These are phyloP conservation scores for Glutinoglossum americanum DNA, from an alignment of 495 filamentous ascomycete genomes.

Conservation along the genomic window DNA sequence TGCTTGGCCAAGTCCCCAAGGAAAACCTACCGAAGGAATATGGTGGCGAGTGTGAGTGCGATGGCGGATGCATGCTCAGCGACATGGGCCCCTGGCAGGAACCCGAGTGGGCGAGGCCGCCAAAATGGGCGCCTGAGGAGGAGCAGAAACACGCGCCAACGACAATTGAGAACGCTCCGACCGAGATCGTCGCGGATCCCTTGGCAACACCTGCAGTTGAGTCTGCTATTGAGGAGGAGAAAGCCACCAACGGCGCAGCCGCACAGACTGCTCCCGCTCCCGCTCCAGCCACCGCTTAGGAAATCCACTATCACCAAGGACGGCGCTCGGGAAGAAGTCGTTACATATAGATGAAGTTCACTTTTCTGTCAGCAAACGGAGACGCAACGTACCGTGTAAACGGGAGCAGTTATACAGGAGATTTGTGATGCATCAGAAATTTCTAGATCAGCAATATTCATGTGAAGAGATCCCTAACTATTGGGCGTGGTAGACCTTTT, in stretches of 20 bases:
- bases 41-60: slow-evolving; percentile 65
- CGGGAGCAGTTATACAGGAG: too few relatives aligned
- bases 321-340: too few relatives aligned
- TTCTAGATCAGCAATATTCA: too few relatives aligned
- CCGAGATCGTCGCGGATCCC: neutral
- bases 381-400: too few relatives aligned
- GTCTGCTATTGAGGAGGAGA: neutral
- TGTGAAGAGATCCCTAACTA: too few relatives aligned
- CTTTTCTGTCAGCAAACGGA: too few relatives aligned
- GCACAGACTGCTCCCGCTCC: neutral
- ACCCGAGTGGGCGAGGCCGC: slow-evolving; percentile 40
- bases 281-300: neutral
- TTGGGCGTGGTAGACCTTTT: too few relatives aligned
- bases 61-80: slow-evolving; percentile 67
- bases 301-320: too few relatives aligned
- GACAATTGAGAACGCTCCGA: neutral
- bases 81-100: slow-evolving; percentile 90
- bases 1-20: slow-evolving; percentile 62
- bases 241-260: neutral
- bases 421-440: too few relatives aligned
- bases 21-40: slow-evolving; percentile 82
- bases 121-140: slow-evolving; percentile 36
- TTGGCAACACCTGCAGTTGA: neutral
- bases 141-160: slow-evolving; percentile 17
- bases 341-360: too few relatives aligned